Evolutionary conservation across 2,329 filamentous ascomycete species (phyloP), one percentile per base, ranked within the genome.

Genomic region (Fusarium sp.): DNA sequence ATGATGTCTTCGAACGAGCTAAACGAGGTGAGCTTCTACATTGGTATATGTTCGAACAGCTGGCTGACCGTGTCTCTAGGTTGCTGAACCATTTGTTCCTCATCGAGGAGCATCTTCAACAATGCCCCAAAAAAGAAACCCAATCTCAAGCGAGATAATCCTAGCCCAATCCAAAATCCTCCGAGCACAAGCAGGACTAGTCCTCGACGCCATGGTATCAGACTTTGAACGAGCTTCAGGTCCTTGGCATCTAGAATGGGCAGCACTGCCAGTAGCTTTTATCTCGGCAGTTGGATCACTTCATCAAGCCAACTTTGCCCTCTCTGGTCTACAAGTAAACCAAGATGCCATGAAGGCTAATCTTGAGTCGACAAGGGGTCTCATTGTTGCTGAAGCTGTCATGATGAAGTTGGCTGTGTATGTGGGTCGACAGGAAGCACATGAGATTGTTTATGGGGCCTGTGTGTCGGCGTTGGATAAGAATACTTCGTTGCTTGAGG

Each of bases 181-280:
- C 4, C 83, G 87, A 14, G 85, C 87, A 0, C 86, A 89, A 64
- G 87, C 87, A 0, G 83, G 85, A 0, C 78, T 89, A 6, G 86
- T 86, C 0, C 83, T 90, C 1, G 88, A 90, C 70, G 87, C 84
- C 8, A 89, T 90, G 88, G 86, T 90, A 0, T 84, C 84, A 3
- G 88, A 90, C 72, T 89, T 89, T 62, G 88, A 90, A 78, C 85
- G 89, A 8, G 87, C 88, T 1, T 88, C 86, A 14, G 88, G 88
- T 1, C 88, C 88, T 1, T 90, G 88, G 88, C 88, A 90, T 78
- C 78, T 90, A 9, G 88, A 90, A 75, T 90, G 88, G 88, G 85
- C 86, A 7, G 87, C 88, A 11, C 79, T 90, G 0, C 88, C 88
- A 0, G 84, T 87, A 57, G 86, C 85, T 22, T 90, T 90, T 71